phyloP scores from a whole-genome alignment of 2,329 filamentous ascomycete species.

The Malbranchea cinnamomea region DNA sequence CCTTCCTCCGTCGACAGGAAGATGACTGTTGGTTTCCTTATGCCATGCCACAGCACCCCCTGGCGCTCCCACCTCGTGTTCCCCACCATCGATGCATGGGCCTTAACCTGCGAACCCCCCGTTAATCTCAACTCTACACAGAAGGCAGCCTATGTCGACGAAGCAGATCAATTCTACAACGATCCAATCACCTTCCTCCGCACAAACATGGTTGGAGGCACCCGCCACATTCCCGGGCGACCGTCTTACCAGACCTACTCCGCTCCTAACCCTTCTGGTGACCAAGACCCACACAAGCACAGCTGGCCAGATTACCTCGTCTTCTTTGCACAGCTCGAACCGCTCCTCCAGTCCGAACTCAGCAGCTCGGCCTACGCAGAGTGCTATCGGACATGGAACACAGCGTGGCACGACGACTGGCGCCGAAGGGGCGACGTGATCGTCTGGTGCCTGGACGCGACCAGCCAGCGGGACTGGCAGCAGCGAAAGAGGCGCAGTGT shows the following conservation, averaged over 20 bases:
- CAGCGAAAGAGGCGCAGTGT: constrained; percentile 10
- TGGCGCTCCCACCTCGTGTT: constrained; percentile 83
- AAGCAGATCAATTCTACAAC: constrained; percentile 81
- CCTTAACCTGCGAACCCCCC: constrained; percentile 80
- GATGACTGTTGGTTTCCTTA: constrained; percentile 61
- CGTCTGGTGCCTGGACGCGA: constrained; percentile 39
- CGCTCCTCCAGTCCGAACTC: constrained; percentile 30
- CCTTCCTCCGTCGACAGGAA: constrained; percentile 5
- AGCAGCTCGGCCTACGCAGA: constrained; percentile 36
- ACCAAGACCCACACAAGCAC: constrained; percentile 14
- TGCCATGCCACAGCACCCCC: constrained; percentile 90
- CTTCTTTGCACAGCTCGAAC: constrained; percentile 45
- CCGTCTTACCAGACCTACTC: constrained; percentile 17
- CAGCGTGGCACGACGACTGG: constrained; percentile 47
- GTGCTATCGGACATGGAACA: constrained; percentile 47
- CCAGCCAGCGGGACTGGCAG: constrained; percentile 23
- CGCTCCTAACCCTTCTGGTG: not conserved
- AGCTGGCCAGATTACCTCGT: constrained; percentile 34
- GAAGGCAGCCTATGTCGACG: constrained; percentile 60
- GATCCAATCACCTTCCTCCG: constrained; percentile 44
- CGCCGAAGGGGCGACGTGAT: constrained; percentile 47
- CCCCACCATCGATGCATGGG: constrained; percentile 61
- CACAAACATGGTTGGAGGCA: constrained; percentile 34
- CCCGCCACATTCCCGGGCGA: constrained; percentile 18
- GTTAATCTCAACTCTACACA: constrained; percentile 47